A percentile compares a stretch with the other conserved stretches of the same genome.
Conservation (phyloP, 257 asterid genomes). For the Solanum raphanifolium region DNA sequence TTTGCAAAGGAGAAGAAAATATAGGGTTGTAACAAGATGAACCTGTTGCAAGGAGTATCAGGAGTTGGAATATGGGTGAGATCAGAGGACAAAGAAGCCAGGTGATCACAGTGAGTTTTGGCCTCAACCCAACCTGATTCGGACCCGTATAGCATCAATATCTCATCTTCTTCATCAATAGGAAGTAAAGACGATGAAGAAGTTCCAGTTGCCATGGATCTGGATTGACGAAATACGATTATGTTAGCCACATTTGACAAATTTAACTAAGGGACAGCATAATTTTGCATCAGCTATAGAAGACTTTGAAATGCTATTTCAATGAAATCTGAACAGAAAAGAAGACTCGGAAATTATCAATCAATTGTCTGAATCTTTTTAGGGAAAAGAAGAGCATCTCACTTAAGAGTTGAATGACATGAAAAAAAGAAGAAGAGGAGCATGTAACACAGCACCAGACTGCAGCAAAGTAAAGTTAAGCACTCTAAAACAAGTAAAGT, state of each 20-base stretch:
- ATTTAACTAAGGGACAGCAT: background rate
- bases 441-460: background rate
- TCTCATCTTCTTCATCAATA: constrained; percentile 24
- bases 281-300: background rate
- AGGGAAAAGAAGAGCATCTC: background rate
- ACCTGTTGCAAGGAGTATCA: constrained; percentile 70
- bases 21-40: background rate
- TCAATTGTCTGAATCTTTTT: background rate
- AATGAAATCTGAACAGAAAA: background rate
- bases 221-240: background rate
- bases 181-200: constrained; percentile 32
- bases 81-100: constrained; percentile 42
- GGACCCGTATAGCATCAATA: constrained; percentile 37
- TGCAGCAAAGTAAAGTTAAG: background rate
- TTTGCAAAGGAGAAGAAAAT: background rate
- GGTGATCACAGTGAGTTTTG: constrained; percentile 78
- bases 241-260: background rate
- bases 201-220: constrained; percentile 4
- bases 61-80: constrained; percentile 67
- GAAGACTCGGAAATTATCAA: background rate
- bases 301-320: background rate
- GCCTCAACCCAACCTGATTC: constrained; percentile 92
- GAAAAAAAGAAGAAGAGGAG: background rate
- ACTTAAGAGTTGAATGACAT: background rate
- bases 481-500: background rate